Percentiles rank a stretch among this genome's conserved stretches.
Evolutionary conservation across 2,329 filamentous ascomycete genomes (phyloP).

Genomic region (Capronia coronata): DNA sequence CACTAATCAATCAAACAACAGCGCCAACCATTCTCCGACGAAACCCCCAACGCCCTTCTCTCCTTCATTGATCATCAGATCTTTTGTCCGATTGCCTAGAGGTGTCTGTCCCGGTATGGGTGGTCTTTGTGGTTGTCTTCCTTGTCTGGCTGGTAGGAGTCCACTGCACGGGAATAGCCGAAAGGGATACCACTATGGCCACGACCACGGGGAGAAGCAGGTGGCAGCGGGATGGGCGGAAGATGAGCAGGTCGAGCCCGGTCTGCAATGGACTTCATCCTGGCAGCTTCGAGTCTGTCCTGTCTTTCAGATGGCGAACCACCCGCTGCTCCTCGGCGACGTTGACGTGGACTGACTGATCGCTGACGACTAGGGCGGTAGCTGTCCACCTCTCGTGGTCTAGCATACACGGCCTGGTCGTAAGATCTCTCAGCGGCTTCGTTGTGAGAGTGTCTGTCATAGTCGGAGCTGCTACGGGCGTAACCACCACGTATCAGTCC

Average conservation of each 20-base stretch:
- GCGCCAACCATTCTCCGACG: too few species aligned
- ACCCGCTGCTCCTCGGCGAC: not conserved
- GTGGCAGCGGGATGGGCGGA: not conserved
- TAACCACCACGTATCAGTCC: too few species aligned
- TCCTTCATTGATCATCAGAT: not conserved
- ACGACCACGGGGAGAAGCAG: conserved; percentile 4
- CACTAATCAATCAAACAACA: too few species aligned
- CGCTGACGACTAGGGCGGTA: not conserved
- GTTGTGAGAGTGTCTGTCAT: not conserved
- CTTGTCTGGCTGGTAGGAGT: conserved; percentile 10
- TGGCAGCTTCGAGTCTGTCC: not conserved
- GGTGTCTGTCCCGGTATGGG: not conserved
- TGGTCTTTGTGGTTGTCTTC: not conserved
- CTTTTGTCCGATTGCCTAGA: too few species aligned
- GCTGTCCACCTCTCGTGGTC: not conserved
- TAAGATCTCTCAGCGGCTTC: not conserved
- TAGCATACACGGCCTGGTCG: not conserved
- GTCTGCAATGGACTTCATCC: not conserved
- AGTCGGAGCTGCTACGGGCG: not conserved
- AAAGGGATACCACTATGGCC: conserved; percentile 20
- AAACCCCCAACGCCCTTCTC: too few species aligned
- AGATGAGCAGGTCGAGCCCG: not conserved
- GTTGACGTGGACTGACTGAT: not conserved
- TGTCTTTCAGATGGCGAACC: not conserved
- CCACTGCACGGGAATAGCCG: conserved; percentile 14